Evolutionary conservation across 345 rosid genomes (phyloP), one percentile per base, ranked within the genome.

Genomic region (Carallia pectinifolia): DNA sequence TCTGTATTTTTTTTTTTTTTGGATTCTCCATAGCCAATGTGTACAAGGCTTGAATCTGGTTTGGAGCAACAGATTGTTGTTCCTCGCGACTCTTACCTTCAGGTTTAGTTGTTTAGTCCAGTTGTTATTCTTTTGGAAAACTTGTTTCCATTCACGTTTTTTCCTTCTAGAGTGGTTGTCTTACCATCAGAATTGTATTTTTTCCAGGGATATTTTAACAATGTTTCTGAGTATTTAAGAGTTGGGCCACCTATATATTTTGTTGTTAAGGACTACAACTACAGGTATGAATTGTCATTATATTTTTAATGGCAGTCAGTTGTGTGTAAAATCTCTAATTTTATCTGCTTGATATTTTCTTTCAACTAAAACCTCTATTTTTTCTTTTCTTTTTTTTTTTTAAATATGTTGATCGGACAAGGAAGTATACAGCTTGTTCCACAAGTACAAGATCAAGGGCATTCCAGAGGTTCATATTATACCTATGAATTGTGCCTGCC

Each of bases 21-120:
- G 23, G 23, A 31, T 74, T 56, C 60, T 16, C 12, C 50, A 53
- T 69, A 94, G 98, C 95, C 96, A 31, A 81, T 94, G 64, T 83
- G 89, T 62, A 87, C 96, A 31, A 85, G 98, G 73, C 85, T 91
- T 59, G 90, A 91, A 73, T 87, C 96, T 73, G 98, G 98, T 81
- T 81, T 94, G 86, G 98, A 94, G 72, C 98, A 94, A 77, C 84
- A 91, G 78, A 86, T 91, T 81, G 98, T 94, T 77, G 97, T 94
- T 81, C 98, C 98, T 9, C 88, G 79, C 36, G 97, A 94, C 76
- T 94, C 98, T 4, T 94, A 94, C 81, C 96, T 94, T 80, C 98
- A 94, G 96, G 98, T 90, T 85, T 62, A 71, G 23, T 38, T 60
- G 12, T 15, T 27, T 44, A 18, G 1, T 17, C 34, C 48, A 10